phyloP scores from a whole-genome alignment of 495 filamentous ascomycete genomes.

The Aspergillus ellipticus region DNA sequence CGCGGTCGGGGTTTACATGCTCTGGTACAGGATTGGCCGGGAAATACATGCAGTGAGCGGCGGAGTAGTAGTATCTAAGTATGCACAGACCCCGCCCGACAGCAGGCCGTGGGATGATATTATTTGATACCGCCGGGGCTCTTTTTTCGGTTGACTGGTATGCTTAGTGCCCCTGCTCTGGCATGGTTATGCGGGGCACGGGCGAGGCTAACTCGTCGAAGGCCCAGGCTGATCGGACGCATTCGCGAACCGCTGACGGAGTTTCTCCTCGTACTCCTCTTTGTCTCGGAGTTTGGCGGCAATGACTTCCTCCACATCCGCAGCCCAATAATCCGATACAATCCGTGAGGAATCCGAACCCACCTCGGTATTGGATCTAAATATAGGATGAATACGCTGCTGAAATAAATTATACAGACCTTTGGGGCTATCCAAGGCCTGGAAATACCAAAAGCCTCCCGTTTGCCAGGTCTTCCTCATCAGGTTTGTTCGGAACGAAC shows the following conservation, averaged over 20 bases:
- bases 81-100: background rate
- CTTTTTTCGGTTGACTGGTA: background rate
- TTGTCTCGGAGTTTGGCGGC: background rate
- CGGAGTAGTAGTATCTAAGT: too few relatives aligned
- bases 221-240: background rate
- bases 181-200: too few relatives aligned
- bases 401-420: conserved; percentile 7
- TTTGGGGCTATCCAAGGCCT: conserved; percentile 11
- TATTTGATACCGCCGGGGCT: background rate
- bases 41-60: too few relatives aligned
- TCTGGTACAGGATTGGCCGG: background rate
- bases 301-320: background rate
- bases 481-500: background rate
- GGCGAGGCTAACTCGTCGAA: background rate
- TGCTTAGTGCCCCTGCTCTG: background rate
- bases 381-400: background rate
- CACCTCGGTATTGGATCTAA: background rate
- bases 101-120: background rate
- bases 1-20: too few relatives aligned
- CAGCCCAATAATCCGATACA: conserved; percentile 1
- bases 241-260: background rate
- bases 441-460: conserved; percentile 19
- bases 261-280: background rate
- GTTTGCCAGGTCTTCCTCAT: conserved; percentile 12
- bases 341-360: background rate